Evolutionary conservation across 768 basidiomycete genomes (phyloP), one percentile per base, ranked within the genome.

Genomic region (Macrolepiota albuminosa): DNA sequence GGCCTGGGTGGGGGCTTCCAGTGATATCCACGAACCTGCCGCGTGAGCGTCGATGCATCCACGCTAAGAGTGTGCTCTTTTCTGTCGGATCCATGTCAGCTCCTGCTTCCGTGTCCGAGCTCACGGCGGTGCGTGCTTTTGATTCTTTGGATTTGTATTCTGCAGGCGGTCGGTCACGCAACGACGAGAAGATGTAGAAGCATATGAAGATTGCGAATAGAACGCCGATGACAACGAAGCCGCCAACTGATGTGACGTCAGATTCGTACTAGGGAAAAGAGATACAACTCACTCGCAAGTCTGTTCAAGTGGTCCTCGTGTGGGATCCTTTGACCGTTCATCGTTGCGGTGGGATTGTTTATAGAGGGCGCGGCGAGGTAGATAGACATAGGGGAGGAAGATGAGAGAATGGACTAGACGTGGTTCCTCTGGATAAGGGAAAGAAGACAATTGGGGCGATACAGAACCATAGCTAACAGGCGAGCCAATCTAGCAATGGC

Each of bases 21-120:
- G 62, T 36, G 13, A 66, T 63, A 31, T 63, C 63, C 6, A 60
- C 60, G 54, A 72, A 72, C 16, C 69, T 67, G 1, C 69, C 71
- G 45, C 71, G 69, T 14, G 71, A 72, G 34, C 68, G 65, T 42
- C 69, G 65, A 40, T 69, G 67, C 43, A 72, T 63, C 71, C 71
- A 72, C 6, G 62, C 64, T 37, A 69, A 42, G 6, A 72, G 70
- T 31, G 40, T 56, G 0, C 26, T 60, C 60, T 64, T 62, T 42
- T 67, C 66, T 40, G 47, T 26, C 36, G 62, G 58, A 47, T 62
- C 57, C 48, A 60, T 48, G 39, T 59, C 58, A 14, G 42, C 46
- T 24, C 48, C 64, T 26, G 56, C 57, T 46, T 68, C 64, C 11
- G 62, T 60, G 40, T 62, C 64, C 39, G 54, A 50, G 18, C 18